These are phyloP conservation scores for Agaricus subrufescens DNA, from an alignment of 768 basidiomycete genomes.

Conservation along the genomic window DNA sequence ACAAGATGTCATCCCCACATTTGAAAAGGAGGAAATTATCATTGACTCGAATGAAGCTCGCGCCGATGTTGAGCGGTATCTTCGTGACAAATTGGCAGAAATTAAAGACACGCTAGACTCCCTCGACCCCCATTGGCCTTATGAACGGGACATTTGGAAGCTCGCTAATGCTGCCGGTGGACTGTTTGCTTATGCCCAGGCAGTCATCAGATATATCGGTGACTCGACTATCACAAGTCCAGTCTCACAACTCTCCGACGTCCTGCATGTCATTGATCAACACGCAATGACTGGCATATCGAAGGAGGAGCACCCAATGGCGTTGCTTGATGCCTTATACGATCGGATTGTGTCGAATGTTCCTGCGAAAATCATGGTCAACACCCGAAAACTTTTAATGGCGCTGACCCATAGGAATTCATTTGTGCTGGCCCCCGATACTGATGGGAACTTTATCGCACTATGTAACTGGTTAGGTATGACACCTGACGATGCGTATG, in stretches of 20 bases:
- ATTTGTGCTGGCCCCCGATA: background rate
- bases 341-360: background rate
- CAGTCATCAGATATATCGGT: background rate
- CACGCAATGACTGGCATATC: no score
- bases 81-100: background rate
- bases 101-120: background rate
- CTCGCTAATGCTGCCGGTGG: background rate
- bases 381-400: background rate
- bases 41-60: background rate
- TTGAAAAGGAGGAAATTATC: background rate
- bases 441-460: no score
- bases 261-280: conserved; percentile 1
- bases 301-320: background rate
- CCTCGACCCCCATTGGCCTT: background rate
- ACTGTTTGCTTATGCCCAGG: background rate
- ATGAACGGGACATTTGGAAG: background rate
- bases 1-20: background rate
- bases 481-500: no score
- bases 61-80: background rate
- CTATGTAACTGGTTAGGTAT: background rate
- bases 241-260: background rate
- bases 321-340: conserved; percentile 6
- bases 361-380: background rate
- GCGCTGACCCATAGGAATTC: background rate
- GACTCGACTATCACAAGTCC: background rate